phyloP scores from a whole-genome alignment of 2,329 filamentous ascomycete species.

The Fusarium sp. region DNA sequence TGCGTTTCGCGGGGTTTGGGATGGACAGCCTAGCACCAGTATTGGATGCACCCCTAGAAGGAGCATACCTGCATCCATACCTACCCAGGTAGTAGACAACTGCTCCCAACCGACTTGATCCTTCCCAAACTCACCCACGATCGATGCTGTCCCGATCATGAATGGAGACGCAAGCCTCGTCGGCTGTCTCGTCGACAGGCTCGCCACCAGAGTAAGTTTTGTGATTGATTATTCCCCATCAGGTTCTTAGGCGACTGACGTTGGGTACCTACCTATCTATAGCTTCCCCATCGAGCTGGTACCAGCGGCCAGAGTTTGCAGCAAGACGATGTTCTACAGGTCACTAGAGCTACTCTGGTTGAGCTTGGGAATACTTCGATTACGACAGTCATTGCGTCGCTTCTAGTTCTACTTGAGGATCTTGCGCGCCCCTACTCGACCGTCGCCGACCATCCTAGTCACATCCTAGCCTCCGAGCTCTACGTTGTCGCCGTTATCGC shows the following conservation, averaged over 20 bases:
- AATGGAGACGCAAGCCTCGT: slow-evolving; percentile 70
- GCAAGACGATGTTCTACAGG: slow-evolving; percentile 70
- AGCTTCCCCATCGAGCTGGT: slow-evolving; percentile 74
- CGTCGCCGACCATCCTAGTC: slow-evolving; percentile 65
- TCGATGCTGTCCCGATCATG: slow-evolving; percentile 56
- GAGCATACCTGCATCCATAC: neutral
- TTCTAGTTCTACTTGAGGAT: slow-evolving; percentile 69
- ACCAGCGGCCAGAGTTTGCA: slow-evolving; percentile 66
- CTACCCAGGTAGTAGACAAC: neutral
- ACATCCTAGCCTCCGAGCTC: slow-evolving; percentile 72
- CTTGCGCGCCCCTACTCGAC: slow-evolving; percentile 65
- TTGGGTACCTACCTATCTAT: slow-evolving; percentile 59
- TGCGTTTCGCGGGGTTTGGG: slow-evolving; percentile 38
- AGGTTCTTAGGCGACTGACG: slow-evolving; percentile 22
- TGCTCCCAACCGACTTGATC: slow-evolving; percentile 29
- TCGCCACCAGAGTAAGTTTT: slow-evolving; percentile 67
- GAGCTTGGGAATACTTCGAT: slow-evolving; percentile 68
- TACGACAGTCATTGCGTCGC: slow-evolving; percentile 65
- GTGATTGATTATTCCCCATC: slow-evolving; percentile 2
- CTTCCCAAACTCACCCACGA: slow-evolving; percentile 21
- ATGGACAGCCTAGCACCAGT: slow-evolving; percentile 19
- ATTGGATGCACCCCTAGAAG: slow-evolving; percentile 24
- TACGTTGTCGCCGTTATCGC: slow-evolving; percentile 72
- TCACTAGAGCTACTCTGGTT: slow-evolving; percentile 71
- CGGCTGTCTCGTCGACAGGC: slow-evolving; percentile 70